Conservation (phyloP, 2,329 filamentous ascomycete species). For the Emergomyces orientalis region DNA sequence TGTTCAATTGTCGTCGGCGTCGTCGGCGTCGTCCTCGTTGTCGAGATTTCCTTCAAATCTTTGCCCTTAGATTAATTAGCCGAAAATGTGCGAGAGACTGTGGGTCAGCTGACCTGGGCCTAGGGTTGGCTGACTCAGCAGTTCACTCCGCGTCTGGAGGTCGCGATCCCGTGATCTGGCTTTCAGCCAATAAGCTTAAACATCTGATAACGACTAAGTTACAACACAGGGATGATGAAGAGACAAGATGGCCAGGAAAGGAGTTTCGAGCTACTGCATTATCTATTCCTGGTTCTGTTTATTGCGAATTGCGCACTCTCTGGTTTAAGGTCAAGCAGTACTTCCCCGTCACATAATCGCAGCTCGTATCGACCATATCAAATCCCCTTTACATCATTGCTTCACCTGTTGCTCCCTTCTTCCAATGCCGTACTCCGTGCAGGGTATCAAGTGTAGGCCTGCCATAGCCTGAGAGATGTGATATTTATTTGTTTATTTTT, state of each 20-base stretch:
- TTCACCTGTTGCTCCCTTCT: background rate
- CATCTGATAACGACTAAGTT: too few species aligned
- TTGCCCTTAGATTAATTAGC: background rate
- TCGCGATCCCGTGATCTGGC: background rate
- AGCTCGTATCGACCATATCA: background rate
- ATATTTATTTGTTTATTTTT: background rate
- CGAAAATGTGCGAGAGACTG: slow-evolving; percentile 12
- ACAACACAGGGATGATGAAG: background rate
- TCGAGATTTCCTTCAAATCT: background rate
- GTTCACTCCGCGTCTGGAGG: too few species aligned
- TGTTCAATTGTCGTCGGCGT: background rate
- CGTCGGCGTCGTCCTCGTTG: slow-evolving; percentile 1
- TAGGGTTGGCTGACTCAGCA: slow-evolving; percentile 12
- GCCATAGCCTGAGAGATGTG: background rate
- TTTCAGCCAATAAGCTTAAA: background rate
- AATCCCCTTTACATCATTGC: background rate
- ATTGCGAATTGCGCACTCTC: background rate
- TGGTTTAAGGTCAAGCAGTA: background rate
- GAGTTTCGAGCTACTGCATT: background rate
- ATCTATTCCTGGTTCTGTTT: background rate
- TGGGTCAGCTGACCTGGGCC: slow-evolving; percentile 17
- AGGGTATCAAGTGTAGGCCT: background rate
- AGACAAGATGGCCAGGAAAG: background rate
- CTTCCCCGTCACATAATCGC: background rate
- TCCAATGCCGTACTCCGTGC: background rate